phyloP scores from a whole-genome alignment of 208 protist species.

The Trypanosoma caninum region DNA sequence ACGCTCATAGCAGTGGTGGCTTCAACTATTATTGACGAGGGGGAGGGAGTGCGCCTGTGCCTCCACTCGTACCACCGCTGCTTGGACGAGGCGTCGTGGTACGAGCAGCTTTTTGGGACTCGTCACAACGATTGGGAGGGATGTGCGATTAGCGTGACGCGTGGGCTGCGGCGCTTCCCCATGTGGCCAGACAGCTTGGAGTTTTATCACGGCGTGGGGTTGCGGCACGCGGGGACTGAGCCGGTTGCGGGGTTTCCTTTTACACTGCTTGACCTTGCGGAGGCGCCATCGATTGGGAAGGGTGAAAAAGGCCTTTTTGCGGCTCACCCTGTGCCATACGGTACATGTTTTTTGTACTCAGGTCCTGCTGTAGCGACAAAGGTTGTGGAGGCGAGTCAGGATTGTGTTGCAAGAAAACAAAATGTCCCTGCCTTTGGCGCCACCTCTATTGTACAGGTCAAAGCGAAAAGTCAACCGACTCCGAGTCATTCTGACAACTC shows the following conservation, averaged over 20 bases:
- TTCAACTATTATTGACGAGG: constrained; percentile 49
- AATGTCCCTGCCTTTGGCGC: neutral
- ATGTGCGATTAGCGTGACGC: constrained; percentile 28
- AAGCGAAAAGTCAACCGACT: too few relatives aligned
- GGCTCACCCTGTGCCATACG: constrained; percentile 59
- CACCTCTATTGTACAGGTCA: constrained; percentile 1
- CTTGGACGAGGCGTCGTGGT: constrained; percentile 73
- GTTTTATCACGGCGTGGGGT: constrained; percentile 79
- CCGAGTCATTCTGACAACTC: neutral
- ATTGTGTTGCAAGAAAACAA: neutral
- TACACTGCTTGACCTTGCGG: constrained; percentile 56
- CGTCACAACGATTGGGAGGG: neutral
- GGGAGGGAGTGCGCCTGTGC: constrained; percentile 50
- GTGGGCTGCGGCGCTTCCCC: constrained; percentile 44
- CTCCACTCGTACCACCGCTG: constrained; percentile 82
- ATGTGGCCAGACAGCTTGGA: constrained; percentile 50
- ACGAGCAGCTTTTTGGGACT: constrained; percentile 43
- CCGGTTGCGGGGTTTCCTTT: constrained; percentile 71
- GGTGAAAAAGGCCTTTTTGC: constrained; percentile 61
- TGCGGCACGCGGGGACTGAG: constrained; percentile 36
- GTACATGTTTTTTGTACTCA: constrained; percentile 76
- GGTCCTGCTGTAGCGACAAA: constrained; percentile 56
- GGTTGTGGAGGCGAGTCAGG: constrained; percentile 40
- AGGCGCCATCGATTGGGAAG: constrained; percentile 56
- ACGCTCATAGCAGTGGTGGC: constrained; percentile 65